These are phyloP conservation scores for Xylariaceae sp. DNA, from an alignment of 2,329 filamentous ascomycete genomes.

Conservation along the genomic window DNA sequence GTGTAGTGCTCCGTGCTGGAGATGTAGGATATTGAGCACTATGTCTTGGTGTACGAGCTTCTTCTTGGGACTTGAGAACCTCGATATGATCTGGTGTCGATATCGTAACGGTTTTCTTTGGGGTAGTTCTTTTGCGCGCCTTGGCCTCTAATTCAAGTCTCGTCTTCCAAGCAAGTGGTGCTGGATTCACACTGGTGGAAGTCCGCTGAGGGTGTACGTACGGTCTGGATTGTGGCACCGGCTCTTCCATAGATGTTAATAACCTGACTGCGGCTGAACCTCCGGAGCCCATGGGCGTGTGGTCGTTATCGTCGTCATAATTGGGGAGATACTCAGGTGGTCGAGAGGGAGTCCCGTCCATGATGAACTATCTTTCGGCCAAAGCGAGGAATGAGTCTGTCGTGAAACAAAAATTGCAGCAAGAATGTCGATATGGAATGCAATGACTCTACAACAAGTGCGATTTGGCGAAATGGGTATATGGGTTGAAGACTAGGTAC, in stretches of 20 bases:
- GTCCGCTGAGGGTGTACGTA: conserved; percentile 43
- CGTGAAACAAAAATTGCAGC: conserved; percentile 13
- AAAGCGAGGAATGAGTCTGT: background rate
- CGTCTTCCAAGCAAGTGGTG: conserved; percentile 20
- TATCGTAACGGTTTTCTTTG: conserved; percentile 23
- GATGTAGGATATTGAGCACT: conserved; percentile 8
- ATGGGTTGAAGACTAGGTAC: background rate
- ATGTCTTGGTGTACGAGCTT: conserved; percentile 14
- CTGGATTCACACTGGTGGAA: conserved; percentile 20
- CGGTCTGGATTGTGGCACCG: conserved; percentile 41
- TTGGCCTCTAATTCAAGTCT: conserved; percentile 9
- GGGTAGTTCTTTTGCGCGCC: conserved; percentile 4
- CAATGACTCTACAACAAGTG: conserved; percentile 1
- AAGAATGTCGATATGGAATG: conserved; percentile 14
- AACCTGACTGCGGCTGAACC: conserved; percentile 53
- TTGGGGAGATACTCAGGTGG: conserved; percentile 54
- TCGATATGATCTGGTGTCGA: conserved; percentile 24
- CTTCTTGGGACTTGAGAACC: conserved; percentile 35
- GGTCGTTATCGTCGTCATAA: conserved; percentile 52
- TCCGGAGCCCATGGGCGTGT: conserved; percentile 38
- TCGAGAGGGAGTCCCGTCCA: conserved; percentile 48
- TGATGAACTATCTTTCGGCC: conserved; percentile 19
- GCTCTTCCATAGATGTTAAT: conserved; percentile 59
- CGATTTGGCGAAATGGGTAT: background rate
- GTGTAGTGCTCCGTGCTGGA: conserved; percentile 8